Evolutionary conservation across 768 basidiomycete species (phyloP).

Genomic region (Gloeophyllum trabeum): DNA sequence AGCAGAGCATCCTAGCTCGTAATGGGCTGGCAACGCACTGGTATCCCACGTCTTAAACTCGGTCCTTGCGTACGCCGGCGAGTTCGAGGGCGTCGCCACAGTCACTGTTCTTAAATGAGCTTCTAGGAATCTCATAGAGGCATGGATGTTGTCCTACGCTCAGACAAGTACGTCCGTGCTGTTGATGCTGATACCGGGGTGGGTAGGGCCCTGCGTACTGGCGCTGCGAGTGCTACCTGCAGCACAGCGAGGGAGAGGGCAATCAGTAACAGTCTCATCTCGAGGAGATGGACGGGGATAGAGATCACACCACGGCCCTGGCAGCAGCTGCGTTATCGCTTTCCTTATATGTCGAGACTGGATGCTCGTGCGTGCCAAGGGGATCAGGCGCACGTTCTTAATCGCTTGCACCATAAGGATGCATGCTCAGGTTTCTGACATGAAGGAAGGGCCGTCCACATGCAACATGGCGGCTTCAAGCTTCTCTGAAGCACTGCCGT

Average conservation of each 20-base stretch:
- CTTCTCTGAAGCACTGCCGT: too few relatives aligned
- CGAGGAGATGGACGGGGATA: neutral
- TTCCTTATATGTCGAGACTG: neutral
- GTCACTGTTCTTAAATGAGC: too few relatives aligned
- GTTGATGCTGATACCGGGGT: neutral
- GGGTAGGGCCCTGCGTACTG: neutral
- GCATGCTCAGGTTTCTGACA: neutral
- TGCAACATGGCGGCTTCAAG: too few relatives aligned
- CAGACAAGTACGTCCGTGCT: neutral
- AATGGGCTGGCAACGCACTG: conserved; percentile 19
- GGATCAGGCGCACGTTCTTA: neutral
- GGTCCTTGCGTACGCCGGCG: conserved; percentile 27
- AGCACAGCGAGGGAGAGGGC: neutral
- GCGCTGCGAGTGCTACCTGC: neutral
- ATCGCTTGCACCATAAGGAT: neutral
- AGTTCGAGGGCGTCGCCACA: conserved; percentile 29
- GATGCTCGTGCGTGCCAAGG: neutral
- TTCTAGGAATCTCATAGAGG: too few relatives aligned
- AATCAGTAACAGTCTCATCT: neutral
- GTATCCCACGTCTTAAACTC: conserved; percentile 38
- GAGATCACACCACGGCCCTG: neutral
- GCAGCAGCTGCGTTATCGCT: neutral
- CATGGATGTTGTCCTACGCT: too few relatives aligned
- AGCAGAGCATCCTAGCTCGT: neutral
- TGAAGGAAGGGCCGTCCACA: neutral